Conservation (phyloP, 75 land plant species). For the Gnetum montanum region DNA sequence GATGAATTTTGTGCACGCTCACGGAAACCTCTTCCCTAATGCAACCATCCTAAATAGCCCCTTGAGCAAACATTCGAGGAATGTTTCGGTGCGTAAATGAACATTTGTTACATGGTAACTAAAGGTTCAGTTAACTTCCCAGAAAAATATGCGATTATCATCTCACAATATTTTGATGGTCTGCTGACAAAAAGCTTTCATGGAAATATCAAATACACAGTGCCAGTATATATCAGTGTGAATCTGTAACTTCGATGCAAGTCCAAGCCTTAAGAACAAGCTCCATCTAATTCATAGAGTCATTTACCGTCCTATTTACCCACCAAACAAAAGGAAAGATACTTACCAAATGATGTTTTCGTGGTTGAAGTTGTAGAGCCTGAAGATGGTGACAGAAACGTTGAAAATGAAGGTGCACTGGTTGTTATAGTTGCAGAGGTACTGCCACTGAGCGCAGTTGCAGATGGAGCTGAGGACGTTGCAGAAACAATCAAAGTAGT, state of each 20-base stretch:
- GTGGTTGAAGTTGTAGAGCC: slow-evolving; percentile 1
- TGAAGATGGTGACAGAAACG: slow-evolving; percentile 4
- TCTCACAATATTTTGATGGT: slow-evolving; percentile 1
- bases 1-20: too few species aligned
- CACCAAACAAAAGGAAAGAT: background rate
- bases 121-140: too few species aligned
- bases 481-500: slow-evolving; percentile 2
- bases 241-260: too few species aligned
- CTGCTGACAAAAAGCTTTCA: background rate
- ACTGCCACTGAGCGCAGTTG: background rate
- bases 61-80: too few species aligned
- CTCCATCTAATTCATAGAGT: background rate
- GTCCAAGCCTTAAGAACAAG: background rate
- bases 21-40: too few species aligned
- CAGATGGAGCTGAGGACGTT: slow-evolving; percentile 12
- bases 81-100: too few species aligned
- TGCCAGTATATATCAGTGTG: too few species aligned
- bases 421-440: slow-evolving; percentile 5
- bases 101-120: too few species aligned
- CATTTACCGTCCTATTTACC: background rate
- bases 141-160: slow-evolving; percentile 25
- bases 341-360: slow-evolving; percentile 11
- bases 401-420: slow-evolving; percentile 10
- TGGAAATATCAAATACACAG: background rate
- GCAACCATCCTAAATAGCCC: too few species aligned